Percentiles rank a stretch among this genome's conserved stretches.
These are phyloP conservation scores for Pleodorina starrii DNA, from an alignment of 139 green algal genomes.

Conservation along the genomic window DNA sequence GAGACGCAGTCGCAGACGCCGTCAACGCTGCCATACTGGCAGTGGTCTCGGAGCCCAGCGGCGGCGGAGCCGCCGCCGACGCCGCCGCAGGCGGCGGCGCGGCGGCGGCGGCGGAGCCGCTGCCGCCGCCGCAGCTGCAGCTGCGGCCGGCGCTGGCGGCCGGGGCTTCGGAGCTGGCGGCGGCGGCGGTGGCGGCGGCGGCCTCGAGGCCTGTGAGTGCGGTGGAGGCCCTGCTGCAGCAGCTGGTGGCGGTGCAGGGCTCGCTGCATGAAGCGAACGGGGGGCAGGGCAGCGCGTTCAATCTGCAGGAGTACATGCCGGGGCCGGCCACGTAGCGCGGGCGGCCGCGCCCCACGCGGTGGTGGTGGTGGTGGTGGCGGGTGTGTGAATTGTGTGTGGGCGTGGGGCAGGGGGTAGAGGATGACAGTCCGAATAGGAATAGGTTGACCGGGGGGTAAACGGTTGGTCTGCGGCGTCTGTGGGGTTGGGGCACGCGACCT, in stretches of 20 bases:
- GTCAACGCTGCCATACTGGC: constrained; percentile 82
- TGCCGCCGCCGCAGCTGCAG: too few species aligned
- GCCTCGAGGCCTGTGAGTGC: constrained; percentile 42
- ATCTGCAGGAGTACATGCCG: constrained; percentile 24
- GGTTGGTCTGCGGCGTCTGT: too few species aligned
- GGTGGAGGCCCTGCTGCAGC: constrained; percentile 73
- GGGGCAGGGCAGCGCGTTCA: constrained; percentile 71
- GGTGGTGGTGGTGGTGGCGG: too few species aligned
- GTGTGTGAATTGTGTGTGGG: too few species aligned
- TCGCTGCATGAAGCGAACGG: constrained; percentile 66
- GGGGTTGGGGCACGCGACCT: too few species aligned
- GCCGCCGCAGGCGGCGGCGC: neutral
- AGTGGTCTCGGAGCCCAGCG: neutral
- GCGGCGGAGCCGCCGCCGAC: too few species aligned
- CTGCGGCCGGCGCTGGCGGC: constrained; percentile 24
- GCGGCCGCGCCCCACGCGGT: too few species aligned
- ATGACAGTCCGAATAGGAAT: too few species aligned
- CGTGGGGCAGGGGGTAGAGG: too few species aligned
- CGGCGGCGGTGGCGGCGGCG: neutral
- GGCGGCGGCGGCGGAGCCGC: too few species aligned
- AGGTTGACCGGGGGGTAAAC: too few species aligned
- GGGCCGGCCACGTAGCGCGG: neutral
- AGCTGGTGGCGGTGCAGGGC: constrained; percentile 70
- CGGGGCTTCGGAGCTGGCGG: neutral
- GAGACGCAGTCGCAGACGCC: constrained; percentile 81